Base-by-base conservation (phyloP, 2,329 filamentous ascomycete genomes). In the Ascochyta clinopodiicola region DNA sequence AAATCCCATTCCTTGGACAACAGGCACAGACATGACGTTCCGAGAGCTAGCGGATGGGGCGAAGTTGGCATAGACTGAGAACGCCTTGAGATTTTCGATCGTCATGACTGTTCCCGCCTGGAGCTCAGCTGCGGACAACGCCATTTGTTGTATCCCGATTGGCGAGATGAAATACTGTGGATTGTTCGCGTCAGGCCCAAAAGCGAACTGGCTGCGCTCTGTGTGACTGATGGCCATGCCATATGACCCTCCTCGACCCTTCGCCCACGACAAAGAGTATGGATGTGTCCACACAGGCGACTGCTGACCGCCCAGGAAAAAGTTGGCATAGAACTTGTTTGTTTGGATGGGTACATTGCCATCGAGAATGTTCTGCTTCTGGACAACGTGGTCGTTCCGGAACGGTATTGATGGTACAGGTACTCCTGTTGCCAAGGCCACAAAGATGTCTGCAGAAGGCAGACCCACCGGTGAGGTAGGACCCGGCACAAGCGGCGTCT, bases 1-100 rank as follows among this genome's bases (percentile, higher is more conserved):
- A 65, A 92, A 95, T 0, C 87, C 90, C 86, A 96, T 95, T 17
- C 95, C 95, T 71, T 98, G 94, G 0, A 96, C 87, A 8, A 96
- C 72, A 0, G 93, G 92, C 60, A 96, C 90, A 0, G 86, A 88
- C 39, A 98, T 83, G 0, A 85, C 78, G 1, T 88, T 83, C 0
- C 79, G 71, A 6, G 84, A 81, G 9, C 79, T 79, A 22, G 75
- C 69, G 29, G 80, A 79, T 3, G 84, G 81, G 46, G 81, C 84
- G 29, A 98, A 79, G 43, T 90, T 88, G 36, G 91, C 86, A 63
- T 91, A 86, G 2, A 80, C 83, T 0, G 85, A 87, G 69, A 87
- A 86, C 6, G 79, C 82, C 52, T 79, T 75, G 4, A 83, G 70
- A 2, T 79, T 75, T 55, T 86, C 81, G 0, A 81, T 80, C 0